Percentiles rank a stretch among this genome's conserved stretches.
phyloP scores from a whole-genome alignment of 1,139 yeast genomes.

The Hemisphaericaspora subhashii region DNA sequence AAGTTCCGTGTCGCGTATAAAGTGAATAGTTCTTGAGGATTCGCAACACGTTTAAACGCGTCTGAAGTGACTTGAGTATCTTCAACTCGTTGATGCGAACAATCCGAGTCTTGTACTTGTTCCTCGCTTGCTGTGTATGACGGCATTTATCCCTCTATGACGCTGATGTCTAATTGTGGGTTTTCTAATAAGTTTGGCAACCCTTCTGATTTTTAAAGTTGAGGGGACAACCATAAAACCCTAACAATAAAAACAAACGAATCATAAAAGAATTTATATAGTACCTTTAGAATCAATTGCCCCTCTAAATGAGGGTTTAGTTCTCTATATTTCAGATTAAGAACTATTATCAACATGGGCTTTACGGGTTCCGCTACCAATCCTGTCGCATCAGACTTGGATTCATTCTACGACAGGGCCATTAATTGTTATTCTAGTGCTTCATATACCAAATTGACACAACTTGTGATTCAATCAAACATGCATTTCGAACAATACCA shows the following conservation, averaged over 20 bases:
- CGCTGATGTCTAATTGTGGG: no score
- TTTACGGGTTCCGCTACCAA: not conserved
- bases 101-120: not conserved
- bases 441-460: conserved; percentile 17
- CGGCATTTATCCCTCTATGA: no score
- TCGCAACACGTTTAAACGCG: not conserved
- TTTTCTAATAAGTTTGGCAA: no score
- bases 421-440: conserved; percentile 3
- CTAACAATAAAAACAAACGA: no score
- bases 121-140: not conserved
- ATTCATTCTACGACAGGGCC: conserved; percentile 2
- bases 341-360: no score
- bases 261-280: no score
- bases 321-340: no score
- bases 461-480: conserved; percentile 17
- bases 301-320: no score
- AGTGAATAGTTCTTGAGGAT: not conserved
- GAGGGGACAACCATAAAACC: no score
- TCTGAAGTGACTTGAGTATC: not conserved
- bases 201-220: no score
- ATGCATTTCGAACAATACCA: conserved; percentile 16
- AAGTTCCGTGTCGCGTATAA: conserved; percentile 1
- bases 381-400: not conserved
- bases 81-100: not conserved
- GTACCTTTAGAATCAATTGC: no score